Base-by-base conservation (phyloP, 257 asterid genomes). In the Salvia rosmarinus region DNA sequence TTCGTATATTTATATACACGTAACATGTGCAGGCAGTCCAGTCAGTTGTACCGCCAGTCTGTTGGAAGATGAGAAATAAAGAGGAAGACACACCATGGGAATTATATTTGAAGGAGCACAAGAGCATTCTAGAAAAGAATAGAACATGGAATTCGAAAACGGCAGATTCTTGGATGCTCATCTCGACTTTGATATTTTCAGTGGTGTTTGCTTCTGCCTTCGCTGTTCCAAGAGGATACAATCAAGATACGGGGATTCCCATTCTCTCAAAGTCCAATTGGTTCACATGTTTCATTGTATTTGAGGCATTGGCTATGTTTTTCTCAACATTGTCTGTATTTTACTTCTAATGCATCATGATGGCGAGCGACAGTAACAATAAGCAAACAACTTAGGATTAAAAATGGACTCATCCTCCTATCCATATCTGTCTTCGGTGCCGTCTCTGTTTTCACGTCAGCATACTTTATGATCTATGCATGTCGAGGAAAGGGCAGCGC, bases 31-130 rank as follows among this genome's bases (percentile, higher is more conserved):
- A 60, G 67, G 49, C 9, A 35, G 67, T 60, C 30, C 30, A 35
- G 67, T 7, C 30, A 0, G 17, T 9, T 6, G 67, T 60, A 10
- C 42, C 49, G 17, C 61, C 61, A 10, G 0, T 9, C 0, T 49
- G 34, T 34, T 3, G 49, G 14, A 6, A 49, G 49, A 34, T 11
- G 60, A 67, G 34, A 14, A 67, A 67, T 2, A 49, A 10, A 30
- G 61, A 67, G 2, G 72, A 61, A 12, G 4, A 28, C 4, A 67
- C 72, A 9, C 49, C 72, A 28, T 9, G 34, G 9, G 72, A 67
- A 30, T 2, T 67, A 6, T 67, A 47, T 1, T 4, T 6, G 2
- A 49, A 28, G 19, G 17, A 49, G 47, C 72, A 67, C 20, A 17
- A 30, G 28, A 49, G 12, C 3, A 16, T 67, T 60, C 25, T 49